phyloP scores from a whole-genome alignment of 2,329 filamentous ascomycete genomes.

The Ilyonectria sp. region DNA sequence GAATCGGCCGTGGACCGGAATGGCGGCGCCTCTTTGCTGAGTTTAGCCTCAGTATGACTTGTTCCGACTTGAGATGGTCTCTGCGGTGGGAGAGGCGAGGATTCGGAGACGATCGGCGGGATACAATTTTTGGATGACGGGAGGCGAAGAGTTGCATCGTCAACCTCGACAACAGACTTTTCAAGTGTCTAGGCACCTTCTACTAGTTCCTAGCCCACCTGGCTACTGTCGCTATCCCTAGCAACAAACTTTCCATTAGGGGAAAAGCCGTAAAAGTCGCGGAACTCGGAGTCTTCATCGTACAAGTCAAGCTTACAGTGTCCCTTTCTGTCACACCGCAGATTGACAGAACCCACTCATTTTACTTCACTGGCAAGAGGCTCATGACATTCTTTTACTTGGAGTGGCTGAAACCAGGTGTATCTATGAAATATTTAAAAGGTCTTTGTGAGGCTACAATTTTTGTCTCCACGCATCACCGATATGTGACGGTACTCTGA shows the following conservation, averaged over 20 bases:
- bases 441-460: too few species aligned
- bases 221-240: background rate
- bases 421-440: too few species aligned
- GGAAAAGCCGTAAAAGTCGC: background rate
- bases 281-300: background rate
- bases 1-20: background rate
- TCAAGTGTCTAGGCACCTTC: background rate
- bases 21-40: too few species aligned
- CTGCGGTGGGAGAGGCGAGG: background rate
- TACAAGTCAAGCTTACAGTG: background rate
- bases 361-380: too few species aligned
- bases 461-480: too few species aligned
- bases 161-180: background rate
- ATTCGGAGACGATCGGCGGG: background rate
- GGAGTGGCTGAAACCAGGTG: too few species aligned
- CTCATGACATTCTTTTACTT: too few species aligned
- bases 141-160: background rate
- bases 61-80: too few species aligned
- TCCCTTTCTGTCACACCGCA: too few species aligned
- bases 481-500: too few species aligned
- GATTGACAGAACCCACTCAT: too few species aligned
- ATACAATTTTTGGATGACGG: background rate
- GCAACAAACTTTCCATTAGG: background rate
- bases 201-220: background rate
- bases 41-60: too few species aligned